Evolutionary conservation across 306 rosid species (phyloP).

Genomic region (Dryas drummondii): DNA sequence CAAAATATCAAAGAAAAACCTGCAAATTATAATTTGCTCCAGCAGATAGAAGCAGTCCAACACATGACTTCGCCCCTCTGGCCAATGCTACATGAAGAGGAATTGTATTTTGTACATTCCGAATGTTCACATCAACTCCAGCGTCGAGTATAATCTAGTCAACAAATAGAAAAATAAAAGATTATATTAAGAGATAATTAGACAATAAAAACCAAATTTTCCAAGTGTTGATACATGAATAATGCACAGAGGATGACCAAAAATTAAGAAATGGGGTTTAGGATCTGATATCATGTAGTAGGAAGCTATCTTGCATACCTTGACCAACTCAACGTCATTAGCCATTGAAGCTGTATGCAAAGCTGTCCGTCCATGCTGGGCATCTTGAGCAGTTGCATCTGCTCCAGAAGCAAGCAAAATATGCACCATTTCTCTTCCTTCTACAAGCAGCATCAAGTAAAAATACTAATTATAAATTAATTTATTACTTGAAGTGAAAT

Average conservation of each 20-base stretch:
- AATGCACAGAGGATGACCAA: slow-evolving; percentile 13
- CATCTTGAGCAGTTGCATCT: slow-evolving; percentile 86
- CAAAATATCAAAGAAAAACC: slow-evolving; percentile 45
- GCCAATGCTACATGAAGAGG: slow-evolving; percentile 97
- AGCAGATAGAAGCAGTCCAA: slow-evolving; percentile 81
- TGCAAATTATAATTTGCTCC: slow-evolving; percentile 93
- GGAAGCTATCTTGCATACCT: slow-evolving; percentile 47
- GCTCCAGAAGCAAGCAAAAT: slow-evolving; percentile 90
- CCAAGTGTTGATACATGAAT: not conserved
- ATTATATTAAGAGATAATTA: not conserved
- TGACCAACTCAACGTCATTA: slow-evolving; percentile 79
- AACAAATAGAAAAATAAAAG: slow-evolving; percentile 24
- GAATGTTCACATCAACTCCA: slow-evolving; percentile 89
- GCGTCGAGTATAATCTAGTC: slow-evolving; percentile 85
- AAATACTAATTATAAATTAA: slow-evolving; percentile 23
- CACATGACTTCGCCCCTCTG: slow-evolving; percentile 94
- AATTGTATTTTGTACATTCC: slow-evolving; percentile 84
- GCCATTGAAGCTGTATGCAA: slow-evolving; percentile 95
- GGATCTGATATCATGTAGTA: slow-evolving; percentile 21
- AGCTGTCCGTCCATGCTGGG: slow-evolving; percentile 90
- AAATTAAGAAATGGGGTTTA: slow-evolving; percentile 6
- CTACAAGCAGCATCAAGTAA: slow-evolving; percentile 41
- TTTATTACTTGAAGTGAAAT: not conserved
- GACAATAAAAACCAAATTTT: not conserved
- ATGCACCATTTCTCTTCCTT: slow-evolving; percentile 91